A percentile compares a stretch with the other conserved stretches of the same genome.
Conservation (phyloP, 2,329 filamentous ascomycete genomes). For the Paraconiothyrium brasiliense region DNA sequence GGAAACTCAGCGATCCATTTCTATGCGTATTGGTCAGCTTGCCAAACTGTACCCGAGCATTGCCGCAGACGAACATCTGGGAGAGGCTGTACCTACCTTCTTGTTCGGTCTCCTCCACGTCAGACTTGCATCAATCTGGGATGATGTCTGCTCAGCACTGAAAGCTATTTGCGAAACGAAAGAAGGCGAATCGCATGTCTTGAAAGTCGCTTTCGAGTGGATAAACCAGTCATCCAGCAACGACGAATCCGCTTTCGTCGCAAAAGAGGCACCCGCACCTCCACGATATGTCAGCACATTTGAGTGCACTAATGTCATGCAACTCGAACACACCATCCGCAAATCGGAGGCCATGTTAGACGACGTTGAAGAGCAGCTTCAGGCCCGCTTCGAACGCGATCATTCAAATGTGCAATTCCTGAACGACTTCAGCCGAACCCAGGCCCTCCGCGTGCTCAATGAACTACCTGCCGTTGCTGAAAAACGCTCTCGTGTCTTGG, state of each 20-base stretch:
- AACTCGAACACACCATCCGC: conserved; percentile 52
- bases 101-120: conserved; percentile 91
- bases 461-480: conserved; percentile 81
- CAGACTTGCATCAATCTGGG: conserved; percentile 85
- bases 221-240: conserved; percentile 53
- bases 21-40: conserved; percentile 86
- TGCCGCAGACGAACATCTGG: conserved; percentile 70
- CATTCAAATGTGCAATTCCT: conserved; percentile 65
- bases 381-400: conserved; percentile 69
- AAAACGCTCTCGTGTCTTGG: conserved; percentile 82
- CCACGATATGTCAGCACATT: conserved; percentile 72
- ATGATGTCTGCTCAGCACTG: conserved; percentile 79
- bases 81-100: conserved; percentile 78
- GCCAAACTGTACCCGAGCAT: conserved; percentile 70
- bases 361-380: conserved; percentile 62
- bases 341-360: conserved; percentile 28
- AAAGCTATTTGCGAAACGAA: conserved; percentile 77
- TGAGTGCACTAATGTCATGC: conserved; percentile 78
- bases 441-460: conserved; percentile 81
- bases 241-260: conserved; percentile 17
- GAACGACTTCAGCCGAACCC: conserved; percentile 70
- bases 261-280: conserved; percentile 20
- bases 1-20: conserved; percentile 77
- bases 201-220: conserved; percentile 81
- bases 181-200: conserved; percentile 76